phyloP scores from a whole-genome alignment of 1,284 basidiomycete species.

The Marasmius sp. region DNA sequence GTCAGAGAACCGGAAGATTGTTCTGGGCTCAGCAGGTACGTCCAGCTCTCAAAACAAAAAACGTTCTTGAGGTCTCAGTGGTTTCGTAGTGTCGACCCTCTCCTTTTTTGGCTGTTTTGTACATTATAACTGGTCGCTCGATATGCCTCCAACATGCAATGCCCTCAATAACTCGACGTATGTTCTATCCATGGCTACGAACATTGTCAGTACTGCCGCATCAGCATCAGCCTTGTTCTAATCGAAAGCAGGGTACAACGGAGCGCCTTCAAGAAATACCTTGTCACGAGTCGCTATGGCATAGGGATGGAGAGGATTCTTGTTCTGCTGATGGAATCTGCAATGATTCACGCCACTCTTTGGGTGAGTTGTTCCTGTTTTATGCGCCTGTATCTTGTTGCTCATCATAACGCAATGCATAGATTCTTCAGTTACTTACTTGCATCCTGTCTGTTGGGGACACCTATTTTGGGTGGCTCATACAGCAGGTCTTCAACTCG shows the following conservation, averaged over 20 bases:
- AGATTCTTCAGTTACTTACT: background rate
- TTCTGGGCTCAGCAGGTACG: background rate
- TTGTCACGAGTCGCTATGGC: background rate
- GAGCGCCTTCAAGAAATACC: background rate
- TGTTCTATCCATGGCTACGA: background rate
- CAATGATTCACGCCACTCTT: background rate
- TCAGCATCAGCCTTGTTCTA: background rate
- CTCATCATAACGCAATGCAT: background rate
- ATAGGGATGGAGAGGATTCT: background rate
- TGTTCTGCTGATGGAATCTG: background rate
- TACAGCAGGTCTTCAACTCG: background rate
- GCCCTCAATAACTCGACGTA: background rate
- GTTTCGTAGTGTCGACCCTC: background rate
- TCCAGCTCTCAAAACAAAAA: background rate
- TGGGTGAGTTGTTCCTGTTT: background rate
- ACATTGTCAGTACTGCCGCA: background rate
- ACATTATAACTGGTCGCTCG: background rate
- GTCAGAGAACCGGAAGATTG: background rate
- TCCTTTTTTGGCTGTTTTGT: background rate
- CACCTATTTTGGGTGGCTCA: background rate
- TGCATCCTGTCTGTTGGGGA: background rate
- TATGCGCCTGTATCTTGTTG: background rate
- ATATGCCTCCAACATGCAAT: background rate
- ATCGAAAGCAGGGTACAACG: background rate
- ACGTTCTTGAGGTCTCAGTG: background rate